Percentiles rank a stretch among this genome's conserved stretches.
Evolutionary conservation across 176 grass and related monocot species (phyloP).

Genomic region (Juncus effusus): DNA sequence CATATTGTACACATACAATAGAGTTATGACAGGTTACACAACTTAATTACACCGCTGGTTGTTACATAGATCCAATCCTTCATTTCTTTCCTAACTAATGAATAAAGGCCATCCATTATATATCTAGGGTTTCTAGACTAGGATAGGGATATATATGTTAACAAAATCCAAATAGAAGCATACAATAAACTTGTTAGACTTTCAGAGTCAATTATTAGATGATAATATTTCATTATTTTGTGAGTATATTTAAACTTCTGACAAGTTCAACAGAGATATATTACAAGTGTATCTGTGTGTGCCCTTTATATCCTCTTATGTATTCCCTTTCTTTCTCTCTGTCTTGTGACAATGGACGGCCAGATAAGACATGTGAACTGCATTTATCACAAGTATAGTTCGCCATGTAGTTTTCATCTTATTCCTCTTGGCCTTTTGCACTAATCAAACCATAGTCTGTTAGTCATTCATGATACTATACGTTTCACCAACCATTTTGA

Average conservation of each 20-base stretch:
- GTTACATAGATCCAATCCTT: background rate
- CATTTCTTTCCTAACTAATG: too few species aligned
- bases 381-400: slow-evolving; percentile 22
- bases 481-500: slow-evolving; percentile 12
- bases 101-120: background rate
- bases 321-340: background rate
- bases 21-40: background rate
- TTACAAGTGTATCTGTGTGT: background rate
- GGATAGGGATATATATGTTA: slow-evolving; percentile 9
- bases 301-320: slow-evolving; percentile 8
- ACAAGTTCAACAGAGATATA: slow-evolving; percentile 8
- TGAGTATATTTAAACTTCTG: slow-evolving; percentile 7
- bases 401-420: slow-evolving; percentile 27
- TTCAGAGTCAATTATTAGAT: slow-evolving; percentile 18
- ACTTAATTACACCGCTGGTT: background rate
- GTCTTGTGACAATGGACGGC: slow-evolving; percentile 7
- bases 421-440: slow-evolving; percentile 11
- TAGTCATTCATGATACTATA: slow-evolving; percentile 9
- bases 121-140: slow-evolving; percentile 16
- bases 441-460: background rate
- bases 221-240: background rate
- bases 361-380: slow-evolving; percentile 8
- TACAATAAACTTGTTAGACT: slow-evolving; percentile 27
- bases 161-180: slow-evolving; percentile 24
- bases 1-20: background rate